These are phyloP conservation scores for Dichomitus squalens DNA, from an alignment of 1,284 basidiomycete species.

Conservation along the genomic window DNA sequence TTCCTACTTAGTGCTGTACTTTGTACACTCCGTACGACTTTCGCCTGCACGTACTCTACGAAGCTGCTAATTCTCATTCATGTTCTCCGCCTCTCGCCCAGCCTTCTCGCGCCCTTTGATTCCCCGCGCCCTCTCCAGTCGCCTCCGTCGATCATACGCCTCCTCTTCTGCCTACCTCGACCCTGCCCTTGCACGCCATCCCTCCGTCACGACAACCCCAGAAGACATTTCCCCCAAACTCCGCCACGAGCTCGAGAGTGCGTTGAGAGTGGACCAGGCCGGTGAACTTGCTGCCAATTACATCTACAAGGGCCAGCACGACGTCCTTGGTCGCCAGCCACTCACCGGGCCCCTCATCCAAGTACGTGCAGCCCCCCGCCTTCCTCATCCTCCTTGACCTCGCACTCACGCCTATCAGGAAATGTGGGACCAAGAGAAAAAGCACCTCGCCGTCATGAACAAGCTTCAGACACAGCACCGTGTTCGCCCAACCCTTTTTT, in stretches of 20 bases:
- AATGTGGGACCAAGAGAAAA: conserved; percentile 98
- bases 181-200: conserved; percentile 33
- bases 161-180: conserved; percentile 41
- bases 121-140: conserved; percentile 15
- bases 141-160: conserved; percentile 16
- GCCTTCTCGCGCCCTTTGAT: neutral
- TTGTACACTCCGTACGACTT: no score
- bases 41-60: no score
- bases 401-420: conserved; percentile 62
- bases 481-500: conserved; percentile 82
- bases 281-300: conserved; percentile 93
- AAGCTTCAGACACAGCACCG: conserved; percentile 83
- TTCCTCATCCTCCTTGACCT: neutral
- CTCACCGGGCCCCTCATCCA: conserved; percentile 73
- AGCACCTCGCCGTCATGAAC: conserved; percentile 87
- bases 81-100: conserved; percentile 2
- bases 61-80: no score
- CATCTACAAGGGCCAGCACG: conserved; percentile 87
- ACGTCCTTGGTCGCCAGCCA: conserved; percentile 67
- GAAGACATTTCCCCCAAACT: conserved; percentile 48
- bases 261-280: conserved; percentile 88
- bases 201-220: conserved; percentile 52
- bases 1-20: no score
- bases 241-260: conserved; percentile 55
- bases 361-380: conserved; percentile 43